Percentiles rank a stretch among this genome's conserved stretches.
Conservation (phyloP, 106 monocot genomes). For the Iris macrosiphon region DNA sequence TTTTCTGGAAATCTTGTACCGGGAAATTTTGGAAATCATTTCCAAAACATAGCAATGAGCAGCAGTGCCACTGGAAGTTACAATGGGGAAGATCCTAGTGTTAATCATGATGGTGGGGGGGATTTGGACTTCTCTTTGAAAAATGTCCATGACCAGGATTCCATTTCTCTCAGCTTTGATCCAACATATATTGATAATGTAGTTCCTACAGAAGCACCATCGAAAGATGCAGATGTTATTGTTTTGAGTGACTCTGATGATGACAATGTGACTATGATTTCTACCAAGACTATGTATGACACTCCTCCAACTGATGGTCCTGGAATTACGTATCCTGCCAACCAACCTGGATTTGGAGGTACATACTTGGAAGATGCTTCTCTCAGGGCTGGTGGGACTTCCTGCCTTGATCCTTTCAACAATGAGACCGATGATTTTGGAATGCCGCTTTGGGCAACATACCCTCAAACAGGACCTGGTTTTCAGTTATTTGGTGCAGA, state of each 20-base stretch:
- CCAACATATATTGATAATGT: slow-evolving; percentile 21
- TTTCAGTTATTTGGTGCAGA: slow-evolving; percentile 59
- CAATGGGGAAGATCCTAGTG: slow-evolving; percentile 54
- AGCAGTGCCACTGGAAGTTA: slow-evolving; percentile 43
- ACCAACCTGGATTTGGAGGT: slow-evolving; percentile 29
- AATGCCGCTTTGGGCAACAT: slow-evolving; percentile 37
- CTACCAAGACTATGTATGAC: slow-evolving; percentile 20
- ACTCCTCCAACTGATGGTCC: slow-evolving; percentile 5
- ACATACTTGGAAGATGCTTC: slow-evolving; percentile 32
- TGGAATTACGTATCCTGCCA: slow-evolving; percentile 16
- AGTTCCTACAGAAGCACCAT: slow-evolving; percentile 2
- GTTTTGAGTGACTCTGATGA: slow-evolving; percentile 89
- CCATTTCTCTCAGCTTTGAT: slow-evolving; percentile 29
- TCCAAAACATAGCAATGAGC: slow-evolving; percentile 3
- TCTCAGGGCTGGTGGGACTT: slow-evolving; percentile 14
- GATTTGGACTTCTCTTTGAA: slow-evolving; percentile 36
- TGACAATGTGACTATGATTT: slow-evolving; percentile 27
- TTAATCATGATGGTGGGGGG: slow-evolving; percentile 44
- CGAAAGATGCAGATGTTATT: slow-evolving; percentile 45
- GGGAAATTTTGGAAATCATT: slow-evolving; percentile 17
- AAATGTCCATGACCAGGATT: slow-evolving; percentile 43
- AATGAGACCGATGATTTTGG: slow-evolving; percentile 43
- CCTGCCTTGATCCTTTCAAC: slow-evolving; percentile 33
- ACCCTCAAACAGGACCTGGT: slow-evolving; percentile 30
- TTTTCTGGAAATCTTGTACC: slow-evolving; percentile 22